Base-by-base conservation (phyloP, 2,329 filamentous ascomycete genomes). In the Neonectria punicea region DNA sequence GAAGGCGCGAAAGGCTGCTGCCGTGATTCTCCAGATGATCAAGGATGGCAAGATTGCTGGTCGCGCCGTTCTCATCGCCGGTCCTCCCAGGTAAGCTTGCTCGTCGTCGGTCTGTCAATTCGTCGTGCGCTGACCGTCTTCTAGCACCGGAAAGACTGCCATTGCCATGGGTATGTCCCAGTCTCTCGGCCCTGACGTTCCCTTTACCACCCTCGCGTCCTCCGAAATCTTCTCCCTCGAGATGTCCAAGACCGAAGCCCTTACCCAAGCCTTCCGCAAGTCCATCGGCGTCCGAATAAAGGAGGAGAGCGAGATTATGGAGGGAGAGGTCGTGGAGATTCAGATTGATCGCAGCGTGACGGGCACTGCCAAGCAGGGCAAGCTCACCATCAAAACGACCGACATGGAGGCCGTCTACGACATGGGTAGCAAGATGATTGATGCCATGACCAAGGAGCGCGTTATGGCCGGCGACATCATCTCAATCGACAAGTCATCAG, bases 361-460 rank as follows among this genome's bases (percentile, higher is more conserved):
- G 14, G 96, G 96, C 53, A 93, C 92, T 72, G 97, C 96, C 76
- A 99, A 98, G 86, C 95, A 98, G 85, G 96, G 96, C 76, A 99
- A 99, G 82, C 90, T 99, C 70, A 99, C 96, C 20, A 97, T 99
- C 84, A 99, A 99, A 84, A 99, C 96, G 11, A 98, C 95, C 63
- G 96, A 99, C 80, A 99, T 99, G 96, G 96, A 99, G 82, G 97
- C 96, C 13, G 93, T 99, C 71, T 99, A 98, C 83, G 96, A 99
- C 76, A 98, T 99, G 94, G 96, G 96, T 70, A 95, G 92, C 72
- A 98, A 98, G 83, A 98, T 99, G 96, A 99, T 99, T 72, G 96
- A 99, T 78, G 94, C 94, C 70, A 98, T 99, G 94, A 98, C 94
- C 72, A 98, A 98, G 82, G 96, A 99, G 84, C 95, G 97, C 75